These are phyloP conservation scores for Coccomyxa sp. DNA, from an alignment of 139 green algal genomes.

Conservation along the genomic window DNA sequence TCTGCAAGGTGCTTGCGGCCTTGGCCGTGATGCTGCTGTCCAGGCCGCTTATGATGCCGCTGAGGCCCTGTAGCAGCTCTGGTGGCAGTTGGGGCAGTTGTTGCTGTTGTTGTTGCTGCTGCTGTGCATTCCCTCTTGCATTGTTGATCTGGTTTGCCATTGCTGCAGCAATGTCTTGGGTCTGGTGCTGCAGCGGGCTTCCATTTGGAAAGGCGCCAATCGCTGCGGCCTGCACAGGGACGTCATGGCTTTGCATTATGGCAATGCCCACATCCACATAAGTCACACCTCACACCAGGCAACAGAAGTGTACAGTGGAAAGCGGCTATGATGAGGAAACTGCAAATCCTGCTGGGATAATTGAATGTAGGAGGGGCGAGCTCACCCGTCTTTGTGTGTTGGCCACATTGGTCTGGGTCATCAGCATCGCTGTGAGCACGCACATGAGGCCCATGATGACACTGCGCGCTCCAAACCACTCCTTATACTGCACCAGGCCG, in stretches of 20 bases:
- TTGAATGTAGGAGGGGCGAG: not conserved
- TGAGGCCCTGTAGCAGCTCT: not conserved
- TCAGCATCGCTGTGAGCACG: not conserved
- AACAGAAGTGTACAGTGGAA: not conserved
- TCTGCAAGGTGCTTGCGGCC: no score
- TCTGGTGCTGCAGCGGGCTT: not conserved
- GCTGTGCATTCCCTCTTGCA: not conserved
- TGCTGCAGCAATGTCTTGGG: not conserved
- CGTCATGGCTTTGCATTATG: not conserved
- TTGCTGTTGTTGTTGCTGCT: not conserved
- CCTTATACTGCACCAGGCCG: not conserved
- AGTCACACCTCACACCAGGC: not conserved
- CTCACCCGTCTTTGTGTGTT: not conserved
- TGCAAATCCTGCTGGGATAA: no score
- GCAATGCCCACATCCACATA: not conserved
- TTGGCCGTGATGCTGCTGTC: not conserved
- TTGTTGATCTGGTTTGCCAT: not conserved
- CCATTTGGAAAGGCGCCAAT: not conserved
- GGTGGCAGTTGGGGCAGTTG: not conserved
- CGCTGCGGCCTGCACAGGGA: not conserved
- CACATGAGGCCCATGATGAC: not conserved
- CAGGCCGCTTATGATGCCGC: not conserved
- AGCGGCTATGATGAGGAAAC: no score
- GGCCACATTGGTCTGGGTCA: not conserved
- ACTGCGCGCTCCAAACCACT: not conserved